Conservation (phyloP, 768 basidiomycete genomes). For the Leccinellum rugosiceps region DNA sequence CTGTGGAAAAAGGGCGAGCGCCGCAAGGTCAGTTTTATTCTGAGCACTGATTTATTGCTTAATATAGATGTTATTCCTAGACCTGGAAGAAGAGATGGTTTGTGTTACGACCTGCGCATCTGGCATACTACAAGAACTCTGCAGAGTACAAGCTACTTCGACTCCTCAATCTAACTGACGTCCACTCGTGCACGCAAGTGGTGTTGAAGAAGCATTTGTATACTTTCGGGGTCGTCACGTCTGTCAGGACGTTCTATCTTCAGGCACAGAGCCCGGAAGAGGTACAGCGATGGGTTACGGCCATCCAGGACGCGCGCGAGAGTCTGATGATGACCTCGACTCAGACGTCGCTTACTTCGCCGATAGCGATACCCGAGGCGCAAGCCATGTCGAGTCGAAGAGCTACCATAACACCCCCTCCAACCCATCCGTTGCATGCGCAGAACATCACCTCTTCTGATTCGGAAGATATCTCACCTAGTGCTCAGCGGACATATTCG, state of each 20-base stretch:
- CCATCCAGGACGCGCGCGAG: constrained; percentile 74
- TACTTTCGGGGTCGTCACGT: constrained; percentile 89
- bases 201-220: constrained; percentile 85
- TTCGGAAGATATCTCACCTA: constrained; percentile 67
- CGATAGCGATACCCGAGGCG: constrained; percentile 50
- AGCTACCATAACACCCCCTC: constrained; percentile 43
- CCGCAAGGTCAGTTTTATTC: constrained; percentile 68
- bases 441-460: constrained; percentile 71
- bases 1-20: constrained; percentile 98
- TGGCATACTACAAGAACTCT: constrained; percentile 95
- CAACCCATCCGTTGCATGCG: constrained; percentile 38
- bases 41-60: not conserved
- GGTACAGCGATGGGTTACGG: constrained; percentile 77
- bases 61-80: constrained; percentile 37
- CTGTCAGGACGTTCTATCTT: constrained; percentile 86
- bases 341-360: constrained; percentile 48
- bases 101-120: constrained; percentile 84
- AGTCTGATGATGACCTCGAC: constrained; percentile 61
- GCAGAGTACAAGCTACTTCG: constrained; percentile 92
- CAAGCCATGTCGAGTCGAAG: constrained; percentile 29
- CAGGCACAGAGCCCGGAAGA: constrained; percentile 73
- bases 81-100: constrained; percentile 99
- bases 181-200: constrained; percentile 88
- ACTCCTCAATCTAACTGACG: constrained; percentile 80
- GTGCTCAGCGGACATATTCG: constrained; percentile 40